Conservation (phyloP, 805 yeast genomes). For the Starmerella potacharoeniae region DNA sequence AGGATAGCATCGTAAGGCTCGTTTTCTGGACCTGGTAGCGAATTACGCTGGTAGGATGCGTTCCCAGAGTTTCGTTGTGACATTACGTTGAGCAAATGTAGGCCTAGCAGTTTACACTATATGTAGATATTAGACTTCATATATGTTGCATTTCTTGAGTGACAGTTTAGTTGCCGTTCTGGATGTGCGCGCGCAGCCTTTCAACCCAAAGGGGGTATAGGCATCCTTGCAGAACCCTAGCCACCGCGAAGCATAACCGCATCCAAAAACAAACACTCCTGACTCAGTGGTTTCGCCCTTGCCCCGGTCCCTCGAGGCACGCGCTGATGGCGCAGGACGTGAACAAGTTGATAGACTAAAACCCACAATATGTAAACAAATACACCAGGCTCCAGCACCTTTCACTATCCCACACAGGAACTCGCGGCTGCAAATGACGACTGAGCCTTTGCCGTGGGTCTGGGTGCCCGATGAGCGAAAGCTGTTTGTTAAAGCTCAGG, state of each 20-base stretch:
- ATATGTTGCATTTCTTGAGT: background rate
- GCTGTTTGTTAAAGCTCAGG: constrained; percentile 35
- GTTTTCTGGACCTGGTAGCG: background rate
- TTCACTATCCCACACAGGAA: background rate
- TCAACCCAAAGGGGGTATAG: background rate
- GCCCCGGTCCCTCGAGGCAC: background rate
- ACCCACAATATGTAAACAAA: constrained; percentile 4
- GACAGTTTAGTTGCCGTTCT: background rate
- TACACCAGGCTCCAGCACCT: background rate
- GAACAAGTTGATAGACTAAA: background rate
- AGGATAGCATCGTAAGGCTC: background rate
- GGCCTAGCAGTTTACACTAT: too few relatives aligned
- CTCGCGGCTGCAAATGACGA: constrained; percentile 25
- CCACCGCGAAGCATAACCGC: background rate
- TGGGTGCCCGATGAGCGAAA: constrained; percentile 60
- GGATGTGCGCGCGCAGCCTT: background rate
- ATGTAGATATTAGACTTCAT: background rate
- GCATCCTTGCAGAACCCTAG: background rate
- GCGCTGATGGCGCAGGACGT: background rate
- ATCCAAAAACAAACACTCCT: background rate
- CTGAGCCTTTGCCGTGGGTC: constrained; percentile 41
- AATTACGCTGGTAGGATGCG: background rate
- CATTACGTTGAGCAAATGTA: background rate
- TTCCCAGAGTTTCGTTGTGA: background rate
- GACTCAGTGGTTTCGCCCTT: background rate